These are phyloP conservation scores for Cytospora leucostoma DNA, from an alignment of 2,329 filamentous ascomycete species.

Conservation along the genomic window DNA sequence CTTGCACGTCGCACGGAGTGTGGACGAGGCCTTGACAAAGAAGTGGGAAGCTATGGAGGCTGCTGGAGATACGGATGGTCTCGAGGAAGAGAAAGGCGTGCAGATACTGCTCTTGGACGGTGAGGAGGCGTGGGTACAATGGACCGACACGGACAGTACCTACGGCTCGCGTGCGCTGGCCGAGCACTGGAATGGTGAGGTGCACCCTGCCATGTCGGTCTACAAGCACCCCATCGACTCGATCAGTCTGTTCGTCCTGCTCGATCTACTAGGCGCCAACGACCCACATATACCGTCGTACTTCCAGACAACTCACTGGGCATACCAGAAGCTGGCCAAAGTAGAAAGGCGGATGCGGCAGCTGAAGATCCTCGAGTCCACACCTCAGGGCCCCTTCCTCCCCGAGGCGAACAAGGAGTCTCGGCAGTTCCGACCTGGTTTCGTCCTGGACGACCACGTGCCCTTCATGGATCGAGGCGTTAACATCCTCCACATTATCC, in stretches of 20 bases:
- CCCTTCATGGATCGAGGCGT: slow-evolving; percentile 77
- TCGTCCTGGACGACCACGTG: slow-evolving; percentile 72
- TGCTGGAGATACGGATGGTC: slow-evolving; percentile 49
- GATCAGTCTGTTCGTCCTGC: slow-evolving; percentile 81
- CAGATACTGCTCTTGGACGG: slow-evolving; percentile 82
- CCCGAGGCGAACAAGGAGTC: slow-evolving; percentile 42
- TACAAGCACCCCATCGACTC: slow-evolving; percentile 70
- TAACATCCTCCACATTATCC: slow-evolving; percentile 74
- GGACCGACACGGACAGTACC: slow-evolving; percentile 72
- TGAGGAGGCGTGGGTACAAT: slow-evolving; percentile 75
- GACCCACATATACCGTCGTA: slow-evolving; percentile 78
- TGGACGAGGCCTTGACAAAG: slow-evolving; percentile 70
- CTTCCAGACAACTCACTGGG: slow-evolving; percentile 91
- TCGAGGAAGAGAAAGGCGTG: slow-evolving; percentile 71
- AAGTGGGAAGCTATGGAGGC: slow-evolving; percentile 73
- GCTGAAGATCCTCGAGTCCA: slow-evolving; percentile 65
- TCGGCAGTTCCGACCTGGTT: slow-evolving; percentile 37
- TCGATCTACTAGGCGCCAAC: slow-evolving; percentile 79
- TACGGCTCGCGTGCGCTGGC: slow-evolving; percentile 78
- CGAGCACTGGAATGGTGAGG: slow-evolving; percentile 66
- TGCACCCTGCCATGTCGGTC: slow-evolving; percentile 66
- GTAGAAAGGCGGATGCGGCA: slow-evolving; percentile 74
- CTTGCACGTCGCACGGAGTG: slow-evolving; percentile 70
- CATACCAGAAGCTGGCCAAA: slow-evolving; percentile 74
- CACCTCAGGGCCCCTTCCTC: slow-evolving; percentile 31